phyloP scores from a whole-genome alignment of 495 filamentous ascomycete genomes.

The Daldinia bambusicola region DNA sequence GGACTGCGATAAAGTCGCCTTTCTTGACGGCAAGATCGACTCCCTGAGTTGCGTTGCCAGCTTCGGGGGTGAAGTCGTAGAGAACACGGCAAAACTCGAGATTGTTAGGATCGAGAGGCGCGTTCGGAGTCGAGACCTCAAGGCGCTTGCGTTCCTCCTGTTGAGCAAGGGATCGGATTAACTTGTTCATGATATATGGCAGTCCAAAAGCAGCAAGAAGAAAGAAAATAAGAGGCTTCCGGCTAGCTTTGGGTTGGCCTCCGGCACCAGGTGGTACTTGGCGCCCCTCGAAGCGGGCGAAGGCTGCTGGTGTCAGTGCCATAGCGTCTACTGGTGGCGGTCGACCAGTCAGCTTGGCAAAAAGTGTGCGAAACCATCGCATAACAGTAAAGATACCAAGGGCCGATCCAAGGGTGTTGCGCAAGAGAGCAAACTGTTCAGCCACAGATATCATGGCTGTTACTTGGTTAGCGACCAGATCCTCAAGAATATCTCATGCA shows the following conservation, averaged over 20 bases:
- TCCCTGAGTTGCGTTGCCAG: constrained; percentile 69
- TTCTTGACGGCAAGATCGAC: constrained; percentile 93
- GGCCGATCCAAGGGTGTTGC: constrained; percentile 93
- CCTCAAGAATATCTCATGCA: background rate
- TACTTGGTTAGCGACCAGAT: constrained; percentile 39
- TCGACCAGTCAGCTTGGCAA: constrained; percentile 94
- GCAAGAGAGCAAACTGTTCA: constrained; percentile 93
- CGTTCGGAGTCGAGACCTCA: constrained; percentile 57
- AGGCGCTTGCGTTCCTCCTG: constrained; percentile 75
- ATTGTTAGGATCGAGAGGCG: constrained; percentile 81
- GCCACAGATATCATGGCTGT: constrained; percentile 97
- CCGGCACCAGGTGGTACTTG: constrained; percentile 50
- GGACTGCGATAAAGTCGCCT: constrained; percentile 93
- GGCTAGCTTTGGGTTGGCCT: constrained; percentile 76
- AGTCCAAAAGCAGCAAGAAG: constrained; percentile 92
- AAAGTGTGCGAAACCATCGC: constrained; percentile 88
- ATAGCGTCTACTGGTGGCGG: constrained; percentile 87
- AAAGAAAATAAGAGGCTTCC: constrained; percentile 97
- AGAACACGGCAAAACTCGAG: constrained; percentile 94
- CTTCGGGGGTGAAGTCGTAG: constrained; percentile 90
- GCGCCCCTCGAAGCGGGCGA: constrained; percentile 86
- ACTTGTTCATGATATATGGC: constrained; percentile 94
- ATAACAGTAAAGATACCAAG: constrained; percentile 95
- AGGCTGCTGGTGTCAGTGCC: constrained; percentile 86
- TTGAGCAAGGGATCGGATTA: constrained; percentile 87